Evolutionary conservation across 2,329 filamentous ascomycete genomes (phyloP).

Genomic region (Colletotrichum scovillei): DNA sequence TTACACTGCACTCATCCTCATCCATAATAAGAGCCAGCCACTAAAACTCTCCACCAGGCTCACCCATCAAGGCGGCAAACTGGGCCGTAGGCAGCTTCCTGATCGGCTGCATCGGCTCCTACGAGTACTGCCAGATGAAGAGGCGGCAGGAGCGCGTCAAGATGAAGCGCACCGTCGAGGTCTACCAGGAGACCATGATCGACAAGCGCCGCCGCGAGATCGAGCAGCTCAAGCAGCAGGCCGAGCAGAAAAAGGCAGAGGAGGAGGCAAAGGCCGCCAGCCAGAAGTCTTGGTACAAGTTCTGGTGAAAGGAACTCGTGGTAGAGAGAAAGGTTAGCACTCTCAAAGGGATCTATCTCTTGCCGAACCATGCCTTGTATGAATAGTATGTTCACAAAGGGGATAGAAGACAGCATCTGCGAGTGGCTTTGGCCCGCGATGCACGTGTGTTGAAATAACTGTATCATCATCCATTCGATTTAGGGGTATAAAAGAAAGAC

Average conservation of each 20-base stretch:
- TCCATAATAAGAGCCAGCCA: no score
- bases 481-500: conserved; percentile 36
- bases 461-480: conserved; percentile 25
- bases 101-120: conserved; percentile 75
- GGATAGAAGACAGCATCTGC: neutral
- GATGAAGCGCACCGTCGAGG: conserved; percentile 87
- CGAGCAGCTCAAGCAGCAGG: conserved; percentile 51
- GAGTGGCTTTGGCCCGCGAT: conserved; percentile 1
- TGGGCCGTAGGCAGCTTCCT: conserved; percentile 87
- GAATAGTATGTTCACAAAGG: neutral
- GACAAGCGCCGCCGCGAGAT: conserved; percentile 55
- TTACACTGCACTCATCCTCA: no score
- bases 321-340: neutral
- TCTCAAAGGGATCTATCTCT: neutral
- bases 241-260: conserved; percentile 41
- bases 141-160: conserved; percentile 80
- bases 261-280: conserved; percentile 46
- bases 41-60: neutral
- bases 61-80: conserved; percentile 75
- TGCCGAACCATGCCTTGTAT: neutral
- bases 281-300: conserved; percentile 64
- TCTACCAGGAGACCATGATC: conserved; percentile 55
- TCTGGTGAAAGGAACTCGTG: conserved; percentile 56
- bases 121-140: conserved; percentile 85
- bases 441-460: neutral